Conservation (phyloP, 2,329 filamentous ascomycete genomes). For the Coniochaeta prunicola region DNA sequence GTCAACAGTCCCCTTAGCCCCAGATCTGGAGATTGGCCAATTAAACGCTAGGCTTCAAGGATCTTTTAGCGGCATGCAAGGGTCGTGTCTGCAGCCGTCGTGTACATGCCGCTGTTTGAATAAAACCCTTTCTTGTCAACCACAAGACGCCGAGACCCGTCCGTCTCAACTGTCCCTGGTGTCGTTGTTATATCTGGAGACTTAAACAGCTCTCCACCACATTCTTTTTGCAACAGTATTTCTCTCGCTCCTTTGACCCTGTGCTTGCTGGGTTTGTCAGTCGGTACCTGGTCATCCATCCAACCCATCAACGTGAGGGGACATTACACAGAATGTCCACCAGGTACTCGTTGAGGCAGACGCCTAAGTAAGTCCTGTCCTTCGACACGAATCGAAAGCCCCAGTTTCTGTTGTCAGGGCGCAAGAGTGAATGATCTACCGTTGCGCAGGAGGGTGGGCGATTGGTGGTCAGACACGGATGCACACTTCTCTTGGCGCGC, state of each 20-base stretch:
- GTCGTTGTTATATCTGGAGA: not conserved
- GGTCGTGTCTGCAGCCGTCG: not conserved
- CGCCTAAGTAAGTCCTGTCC: slow-evolving; percentile 19
- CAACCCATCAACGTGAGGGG: not conserved
- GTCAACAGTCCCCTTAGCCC: not conserved
- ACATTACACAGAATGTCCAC: slow-evolving; percentile 15
- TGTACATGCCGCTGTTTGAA: not conserved
- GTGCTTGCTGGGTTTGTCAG: not conserved
- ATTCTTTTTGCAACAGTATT: not conserved
- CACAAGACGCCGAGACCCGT: not conserved
- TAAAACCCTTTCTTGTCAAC: not conserved
- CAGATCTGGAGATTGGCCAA: not conserved
- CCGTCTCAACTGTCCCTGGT: not conserved
- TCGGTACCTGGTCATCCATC: not conserved
- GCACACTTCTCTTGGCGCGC: not conserved
- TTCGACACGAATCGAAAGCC: no score
- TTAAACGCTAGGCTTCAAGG: not conserved
- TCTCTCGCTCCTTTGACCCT: not conserved
- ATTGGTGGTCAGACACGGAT: not conserved
- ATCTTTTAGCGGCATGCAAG: not conserved
- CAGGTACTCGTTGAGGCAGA: slow-evolving; percentile 24
- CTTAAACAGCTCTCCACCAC: not conserved
- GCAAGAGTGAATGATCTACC: not conserved
- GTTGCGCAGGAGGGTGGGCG: not conserved
- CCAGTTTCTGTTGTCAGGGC: not conserved